Evolutionary conservation across 345 rosid species (phyloP).

Genomic region (Hypericum perforatum): DNA sequence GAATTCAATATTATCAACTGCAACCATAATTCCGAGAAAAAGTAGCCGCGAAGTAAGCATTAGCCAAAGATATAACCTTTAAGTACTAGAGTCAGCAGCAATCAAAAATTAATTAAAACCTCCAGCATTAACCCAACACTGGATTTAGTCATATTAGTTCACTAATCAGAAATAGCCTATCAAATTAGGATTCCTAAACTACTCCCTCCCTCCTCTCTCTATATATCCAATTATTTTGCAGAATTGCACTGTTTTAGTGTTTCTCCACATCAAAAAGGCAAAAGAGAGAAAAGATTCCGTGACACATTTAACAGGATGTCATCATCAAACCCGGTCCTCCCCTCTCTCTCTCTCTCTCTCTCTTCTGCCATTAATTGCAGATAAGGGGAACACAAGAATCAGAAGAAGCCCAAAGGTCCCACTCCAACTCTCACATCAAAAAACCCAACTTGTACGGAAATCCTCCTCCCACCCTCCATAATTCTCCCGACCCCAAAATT

Average conservation of each 20-base stretch:
- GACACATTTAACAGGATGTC: slow-evolving; percentile 14
- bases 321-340: slow-evolving; percentile 14
- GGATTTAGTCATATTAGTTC: slow-evolving; percentile 11
- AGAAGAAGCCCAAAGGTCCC: slow-evolving; percentile 52
- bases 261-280: not conserved
- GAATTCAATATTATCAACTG: too few species aligned
- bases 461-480: slow-evolving; percentile 5
- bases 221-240: not conserved
- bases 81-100: too few species aligned
- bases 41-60: too few species aligned
- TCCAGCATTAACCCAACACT: slow-evolving; percentile 14
- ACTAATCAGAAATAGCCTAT: slow-evolving; percentile 6
- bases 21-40: too few species aligned
- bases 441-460: slow-evolving; percentile 22
- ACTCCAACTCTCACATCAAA: slow-evolving; percentile 30
- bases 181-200: slow-evolving; percentile 2
- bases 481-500: slow-evolving; percentile 12
- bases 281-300: slow-evolving; percentile 19
- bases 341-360: slow-evolving; percentile 5
- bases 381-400: slow-evolving; percentile 26
- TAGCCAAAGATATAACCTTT: too few species aligned
- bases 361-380: slow-evolving; percentile 29
- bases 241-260: slow-evolving; percentile 6
- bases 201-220: slow-evolving; percentile 3
- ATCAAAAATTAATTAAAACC: slow-evolving; percentile 3